Conservation (phyloP, 164 flowering plant species). For the Annona squamosa region DNA sequence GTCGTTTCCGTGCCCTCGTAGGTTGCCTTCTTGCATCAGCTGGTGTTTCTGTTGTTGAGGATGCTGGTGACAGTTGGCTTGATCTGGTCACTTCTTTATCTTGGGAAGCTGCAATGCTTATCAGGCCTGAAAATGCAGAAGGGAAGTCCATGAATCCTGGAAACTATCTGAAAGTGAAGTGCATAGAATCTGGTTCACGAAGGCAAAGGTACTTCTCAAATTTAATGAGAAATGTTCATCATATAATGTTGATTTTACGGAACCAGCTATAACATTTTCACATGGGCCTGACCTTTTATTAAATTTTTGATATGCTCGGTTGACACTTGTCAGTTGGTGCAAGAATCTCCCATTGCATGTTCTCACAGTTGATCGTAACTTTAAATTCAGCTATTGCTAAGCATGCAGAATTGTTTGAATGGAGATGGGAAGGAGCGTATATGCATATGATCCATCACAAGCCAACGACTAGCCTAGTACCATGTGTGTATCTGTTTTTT, state of each 20-base stretch:
- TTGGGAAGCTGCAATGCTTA: conserved; percentile 84
- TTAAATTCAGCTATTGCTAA: background rate
- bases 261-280: background rate
- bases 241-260: background rate
- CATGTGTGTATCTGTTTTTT: too few relatives aligned
- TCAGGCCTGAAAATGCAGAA: conserved; percentile 56
- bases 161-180: conserved; percentile 84
- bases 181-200: conserved; percentile 70
- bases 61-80: conserved; percentile 60
- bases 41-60: conserved; percentile 32
- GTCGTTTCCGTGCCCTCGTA: conserved; percentile 60
- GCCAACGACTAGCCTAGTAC: background rate
- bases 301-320: background rate
- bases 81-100: conserved; percentile 71
- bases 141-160: conserved; percentile 65
- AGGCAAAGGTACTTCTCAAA: conserved; percentile 50
- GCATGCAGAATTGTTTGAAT: background rate
- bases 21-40: conserved; percentile 46
- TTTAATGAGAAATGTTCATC: background rate
- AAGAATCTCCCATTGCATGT: background rate
- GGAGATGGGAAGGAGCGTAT: background rate
- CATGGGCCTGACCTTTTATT: background rate
- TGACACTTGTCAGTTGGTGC: background rate
- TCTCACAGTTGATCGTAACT: background rate
- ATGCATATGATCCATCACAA: background rate